Percentiles rank a stretch among this genome's conserved stretches.
Conservation (phyloP, 2,329 filamentous ascomycete genomes). For the Neonectria magnoliae region DNA sequence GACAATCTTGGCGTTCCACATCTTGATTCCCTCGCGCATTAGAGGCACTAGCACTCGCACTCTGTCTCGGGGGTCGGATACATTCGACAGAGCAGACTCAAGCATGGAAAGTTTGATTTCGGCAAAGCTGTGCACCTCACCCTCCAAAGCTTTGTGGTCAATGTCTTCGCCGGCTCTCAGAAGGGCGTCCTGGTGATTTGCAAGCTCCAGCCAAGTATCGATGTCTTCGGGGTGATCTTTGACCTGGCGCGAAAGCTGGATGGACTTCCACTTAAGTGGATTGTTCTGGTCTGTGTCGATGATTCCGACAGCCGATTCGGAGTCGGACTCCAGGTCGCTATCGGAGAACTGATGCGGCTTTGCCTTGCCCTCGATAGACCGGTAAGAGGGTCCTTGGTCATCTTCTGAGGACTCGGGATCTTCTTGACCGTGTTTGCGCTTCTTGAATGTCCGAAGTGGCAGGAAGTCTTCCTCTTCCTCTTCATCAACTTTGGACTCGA, state of each 20-base stretch:
- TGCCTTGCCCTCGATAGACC: conserved; percentile 72
- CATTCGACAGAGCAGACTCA: conserved; percentile 76
- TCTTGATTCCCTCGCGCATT: conserved; percentile 76
- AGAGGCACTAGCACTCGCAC: conserved; percentile 73
- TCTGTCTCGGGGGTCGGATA: conserved; percentile 56
- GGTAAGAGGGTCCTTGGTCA: conserved; percentile 66
- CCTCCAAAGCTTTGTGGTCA: conserved; percentile 59
- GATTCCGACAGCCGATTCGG: conserved; percentile 53
- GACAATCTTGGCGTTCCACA: conserved; percentile 75
- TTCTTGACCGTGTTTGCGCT: conserved; percentile 50
- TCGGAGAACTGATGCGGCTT: conserved; percentile 59
- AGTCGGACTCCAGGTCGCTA: conserved; percentile 61
- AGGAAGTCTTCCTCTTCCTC: conserved; percentile 59
- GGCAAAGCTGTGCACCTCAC: conserved; percentile 75
- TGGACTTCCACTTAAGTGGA: conserved; percentile 63
- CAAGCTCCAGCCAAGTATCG: conserved; percentile 80
- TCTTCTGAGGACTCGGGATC: conserved; percentile 54
- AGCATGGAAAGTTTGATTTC: conserved; percentile 85
- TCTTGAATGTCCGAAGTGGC: conserved; percentile 54
- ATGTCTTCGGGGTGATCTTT: conserved; percentile 74
- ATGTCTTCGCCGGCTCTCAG: conserved; percentile 60
- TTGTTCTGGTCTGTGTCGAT: conserved; percentile 50
- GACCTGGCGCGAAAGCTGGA: conserved; percentile 71
- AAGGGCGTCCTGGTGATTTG: conserved; percentile 78
- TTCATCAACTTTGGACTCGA: conserved; percentile 33